These are phyloP conservation scores for Penicillium sp. DNA, from an alignment of 2,329 filamentous ascomycete species.

Conservation along the genomic window DNA sequence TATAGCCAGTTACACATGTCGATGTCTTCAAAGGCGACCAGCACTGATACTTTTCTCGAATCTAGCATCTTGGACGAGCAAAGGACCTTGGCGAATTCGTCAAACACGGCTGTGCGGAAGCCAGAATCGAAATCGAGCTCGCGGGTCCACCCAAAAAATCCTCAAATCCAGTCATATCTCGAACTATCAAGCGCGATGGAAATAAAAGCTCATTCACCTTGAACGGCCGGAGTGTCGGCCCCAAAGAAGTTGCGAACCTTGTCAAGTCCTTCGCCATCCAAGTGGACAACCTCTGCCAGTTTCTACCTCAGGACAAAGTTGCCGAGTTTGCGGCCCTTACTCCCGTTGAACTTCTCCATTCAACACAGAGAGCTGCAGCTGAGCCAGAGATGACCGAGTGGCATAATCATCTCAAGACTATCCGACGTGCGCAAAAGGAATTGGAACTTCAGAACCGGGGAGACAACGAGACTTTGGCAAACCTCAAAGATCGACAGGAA, in stretches of 20 bases:
- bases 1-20: slow-evolving; percentile 31
- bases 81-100: slow-evolving; percentile 87
- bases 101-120: slow-evolving; percentile 79
- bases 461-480: slow-evolving; percentile 64
- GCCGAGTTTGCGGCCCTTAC: slow-evolving; percentile 87
- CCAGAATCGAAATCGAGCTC: slow-evolving; percentile 88
- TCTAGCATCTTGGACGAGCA: slow-evolving; percentile 75
- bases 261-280: slow-evolving; percentile 80
- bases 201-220: slow-evolving; percentile 79
- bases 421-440: slow-evolving; percentile 70
- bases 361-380: slow-evolving; percentile 87
- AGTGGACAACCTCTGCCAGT: slow-evolving; percentile 97
- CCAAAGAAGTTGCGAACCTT: slow-evolving; percentile 67
- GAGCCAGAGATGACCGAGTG: slow-evolving; percentile 75
- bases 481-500: slow-evolving; percentile 71
- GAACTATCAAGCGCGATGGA: slow-evolving; percentile 77
- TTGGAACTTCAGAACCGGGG: slow-evolving; percentile 59
- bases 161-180: slow-evolving; percentile 71
- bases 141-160: slow-evolving; percentile 59
- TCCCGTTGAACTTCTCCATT: slow-evolving; percentile 76
- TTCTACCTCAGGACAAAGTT: slow-evolving; percentile 92
- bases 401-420: slow-evolving; percentile 72
- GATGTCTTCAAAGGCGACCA: not conserved
- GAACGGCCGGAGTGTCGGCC: slow-evolving; percentile 63
- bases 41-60: not conserved